These are phyloP conservation scores for Penicillium sp. DNA, from an alignment of 2,329 filamentous ascomycete genomes.

Conservation along the genomic window DNA sequence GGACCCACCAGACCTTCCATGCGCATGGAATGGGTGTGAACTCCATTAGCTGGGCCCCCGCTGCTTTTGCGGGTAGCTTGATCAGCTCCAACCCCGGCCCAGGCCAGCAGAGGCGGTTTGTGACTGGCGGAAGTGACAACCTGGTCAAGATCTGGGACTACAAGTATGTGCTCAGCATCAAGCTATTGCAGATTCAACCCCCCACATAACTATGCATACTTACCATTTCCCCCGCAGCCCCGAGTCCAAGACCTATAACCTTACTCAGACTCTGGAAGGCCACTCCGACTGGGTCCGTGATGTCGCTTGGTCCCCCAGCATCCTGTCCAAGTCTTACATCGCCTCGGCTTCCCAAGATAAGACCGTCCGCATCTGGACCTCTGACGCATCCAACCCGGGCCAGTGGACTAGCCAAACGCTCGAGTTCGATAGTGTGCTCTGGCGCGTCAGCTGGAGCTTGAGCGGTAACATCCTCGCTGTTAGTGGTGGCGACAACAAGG, in stretches of 20 bases:
- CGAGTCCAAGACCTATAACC: constrained; percentile 58
- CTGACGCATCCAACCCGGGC: constrained; percentile 65
- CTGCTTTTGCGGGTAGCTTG: constrained; percentile 80
- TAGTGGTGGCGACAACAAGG: constrained; percentile 92
- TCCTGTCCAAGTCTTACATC: constrained; percentile 95
- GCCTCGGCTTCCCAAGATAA: constrained; percentile 95
- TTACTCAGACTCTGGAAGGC: constrained; percentile 66
- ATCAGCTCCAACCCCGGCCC: constrained; percentile 71
- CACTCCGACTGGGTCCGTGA: constrained; percentile 98
- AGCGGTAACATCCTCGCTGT: constrained; percentile 96
- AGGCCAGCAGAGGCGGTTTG: constrained; percentile 77
- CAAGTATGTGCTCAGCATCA: constrained; percentile 51
- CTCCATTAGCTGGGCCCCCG: constrained; percentile 92
- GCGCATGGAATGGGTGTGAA: constrained; percentile 95
- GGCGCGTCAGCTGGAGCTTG: constrained; percentile 97
- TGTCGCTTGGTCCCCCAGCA: constrained; percentile 94
- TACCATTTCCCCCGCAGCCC: constrained; percentile 38
- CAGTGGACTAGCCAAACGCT: constrained; percentile 87
- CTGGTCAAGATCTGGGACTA: constrained; percentile 91
- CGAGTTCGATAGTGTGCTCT: constrained; percentile 85
- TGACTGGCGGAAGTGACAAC: constrained; percentile 94
- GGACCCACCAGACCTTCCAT: constrained; percentile 85
- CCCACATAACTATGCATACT: neutral
- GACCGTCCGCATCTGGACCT: constrained; percentile 96
- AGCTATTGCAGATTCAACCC: neutral